Percentiles rank a stretch among this genome's conserved stretches.
phyloP scores from a whole-genome alignment of 495 filamentous ascomycete species.

The Aspergillus leporis region DNA sequence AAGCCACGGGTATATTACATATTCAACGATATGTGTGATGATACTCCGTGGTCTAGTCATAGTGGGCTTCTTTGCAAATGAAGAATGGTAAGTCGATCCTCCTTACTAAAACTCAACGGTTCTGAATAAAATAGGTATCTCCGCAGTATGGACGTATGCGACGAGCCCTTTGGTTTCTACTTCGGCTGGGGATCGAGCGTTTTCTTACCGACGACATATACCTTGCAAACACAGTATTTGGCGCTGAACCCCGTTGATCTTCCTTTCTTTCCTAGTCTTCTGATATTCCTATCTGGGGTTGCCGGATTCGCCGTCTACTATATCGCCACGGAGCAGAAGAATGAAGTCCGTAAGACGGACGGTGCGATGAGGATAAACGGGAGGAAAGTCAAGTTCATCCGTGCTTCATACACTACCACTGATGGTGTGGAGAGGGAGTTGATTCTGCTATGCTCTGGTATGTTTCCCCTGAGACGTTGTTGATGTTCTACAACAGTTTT shows the following conservation, averaged over 20 bases:
- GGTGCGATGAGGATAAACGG: too few species aligned
- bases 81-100: slow-evolving; percentile 9
- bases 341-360: neutral
- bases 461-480: neutral
- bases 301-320: neutral
- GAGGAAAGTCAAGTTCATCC: neutral
- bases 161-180: slow-evolving; percentile 4
- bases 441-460: neutral
- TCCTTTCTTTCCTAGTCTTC: neutral
- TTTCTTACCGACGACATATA: neutral
- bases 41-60: too few species aligned
- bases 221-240: neutral
- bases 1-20: too few species aligned
- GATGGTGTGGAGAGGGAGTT: neutral
- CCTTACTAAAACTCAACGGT: neutral
- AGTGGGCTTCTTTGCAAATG: slow-evolving; percentile 2
- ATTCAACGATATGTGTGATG: too few species aligned
- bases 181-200: neutral
- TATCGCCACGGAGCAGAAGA: slow-evolving; percentile 1
- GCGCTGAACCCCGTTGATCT: neutral
- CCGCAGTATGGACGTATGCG: neutral
- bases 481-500: neutral
- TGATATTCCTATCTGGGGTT: neutral
- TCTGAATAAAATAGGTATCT: neutral
- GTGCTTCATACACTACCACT: neutral